Base-by-base conservation (phyloP, 208 protist species). In the Leishmania arabica region DNA sequence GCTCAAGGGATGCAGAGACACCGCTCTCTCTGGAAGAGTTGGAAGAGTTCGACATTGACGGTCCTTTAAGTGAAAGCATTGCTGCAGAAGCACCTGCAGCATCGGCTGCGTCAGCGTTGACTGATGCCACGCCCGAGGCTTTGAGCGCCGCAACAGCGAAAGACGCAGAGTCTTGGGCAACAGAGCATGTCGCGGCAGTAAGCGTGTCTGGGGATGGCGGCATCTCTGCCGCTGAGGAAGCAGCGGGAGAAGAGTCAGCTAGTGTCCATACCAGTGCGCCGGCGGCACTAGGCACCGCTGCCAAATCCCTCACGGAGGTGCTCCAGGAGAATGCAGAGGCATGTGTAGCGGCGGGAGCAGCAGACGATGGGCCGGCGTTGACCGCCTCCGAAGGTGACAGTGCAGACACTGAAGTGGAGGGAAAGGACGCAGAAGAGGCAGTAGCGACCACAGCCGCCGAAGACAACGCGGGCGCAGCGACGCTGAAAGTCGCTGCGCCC, bases 41-140 rank as follows among this genome's bases (percentile, higher is more conserved):
- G 56, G 82, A 80, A 49, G 78, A 86, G 73, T 79, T 82, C 42
- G 82, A 85, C 65, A 70, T 82, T 54, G 82, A 85, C 34, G 78
- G 77, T 19, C 81, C 53, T 31, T 64, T 81, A 9, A 31, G 19
- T 21, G 75, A 60, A 51, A 17, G 17, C 42, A 40, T 6, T 3
- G 8, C 4, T 47, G 37, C 56, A 49, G 9, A 24, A n/a, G 19
- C 66, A 21, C 72, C n/a, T 34, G 49, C 17, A 49, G 45, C 3
- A 34, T n/a, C n/a, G 72, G n/a, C 47, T 13, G 34, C 4, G 17
- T 6, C 75, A 49, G 37, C 27, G 6, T 60, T 49, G 47, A 31
- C 27, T 31, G 11, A 31, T 75, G 47, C 15, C 71, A 60, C 71
- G 4, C n/a, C 49, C 45, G 9, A n/a, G 2, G 69, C 11, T n/a